Evolutionary conservation across 768 basidiomycete species (phyloP), one percentile per base, ranked within the genome.

Genomic region (Pulveroboletus ravenelii): DNA sequence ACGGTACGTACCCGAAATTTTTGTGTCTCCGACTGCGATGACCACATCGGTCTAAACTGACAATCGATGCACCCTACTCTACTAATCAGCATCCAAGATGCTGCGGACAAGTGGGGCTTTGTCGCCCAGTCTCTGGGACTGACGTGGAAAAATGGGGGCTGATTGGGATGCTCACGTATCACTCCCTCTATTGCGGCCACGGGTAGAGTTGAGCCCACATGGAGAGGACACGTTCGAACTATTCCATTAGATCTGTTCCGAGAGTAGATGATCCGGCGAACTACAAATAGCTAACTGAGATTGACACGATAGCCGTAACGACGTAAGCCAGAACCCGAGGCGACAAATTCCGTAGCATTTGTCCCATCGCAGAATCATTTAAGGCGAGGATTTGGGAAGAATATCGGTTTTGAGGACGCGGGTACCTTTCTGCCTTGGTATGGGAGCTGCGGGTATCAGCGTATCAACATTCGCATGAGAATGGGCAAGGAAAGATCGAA

Each of bases 401-500:
- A 97, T 88, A 39, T 87, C 86, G 15, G 85, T 90, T 69, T 94
- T 97, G 50, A 97, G 75, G 2, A 90, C 75, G 20, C 95, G 79
- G 52, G 88, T 88, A 3, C 78, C 74, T 64, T 98, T 98, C 30
- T 85, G 87, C 64, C 82, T 86, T n/a, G 95, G 95, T 20, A 80
- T 73, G 3, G 95, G 95, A 3, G 95, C 95, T 98, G 56, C 41
- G 52, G 43, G 27, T 20, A 49, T 42, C 39, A 38, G 46, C 25
- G 54, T 57, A 40, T 62, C 6, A 47, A 38, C 40, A 29, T 46
- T 56, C 44, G 38, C 48, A 50, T 40, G 13, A 42, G 31, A 54
- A 45, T 17, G 25, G 2, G 25, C 13, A 32, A 32, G 31, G 10
- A 32, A 32, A 32, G 23, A 32, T 32, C 30, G 36, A 14, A 43